Percentiles rank a stretch among this genome's conserved stretches.
Evolutionary conservation across 2,329 filamentous ascomycete genomes (phyloP).

Genomic region (Ophiocordyceps camponoti-leonardi): DNA sequence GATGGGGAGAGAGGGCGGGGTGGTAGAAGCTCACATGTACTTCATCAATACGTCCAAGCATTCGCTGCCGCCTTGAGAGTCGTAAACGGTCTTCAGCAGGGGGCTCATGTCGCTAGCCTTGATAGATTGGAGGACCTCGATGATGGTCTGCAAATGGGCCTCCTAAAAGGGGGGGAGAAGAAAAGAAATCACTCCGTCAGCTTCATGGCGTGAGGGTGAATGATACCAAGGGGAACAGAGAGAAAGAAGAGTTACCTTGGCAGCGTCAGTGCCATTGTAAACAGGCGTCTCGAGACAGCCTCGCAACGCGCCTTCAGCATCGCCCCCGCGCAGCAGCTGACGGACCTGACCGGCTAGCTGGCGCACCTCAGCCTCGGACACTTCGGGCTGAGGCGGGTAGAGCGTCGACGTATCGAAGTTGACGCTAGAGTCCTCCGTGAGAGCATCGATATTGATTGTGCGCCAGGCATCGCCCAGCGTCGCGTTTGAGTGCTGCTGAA

Average conservation of each 20-base stretch:
- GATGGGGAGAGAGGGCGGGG: background rate
- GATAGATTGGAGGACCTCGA: slow-evolving; percentile 90
- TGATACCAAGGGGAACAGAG: background rate
- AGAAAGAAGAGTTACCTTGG: slow-evolving; percentile 24
- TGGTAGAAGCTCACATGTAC: slow-evolving; percentile 54
- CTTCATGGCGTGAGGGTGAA: background rate
- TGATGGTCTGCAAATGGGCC: slow-evolving; percentile 69
- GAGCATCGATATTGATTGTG: slow-evolving; percentile 85
- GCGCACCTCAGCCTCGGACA: slow-evolving; percentile 34
- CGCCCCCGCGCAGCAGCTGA: slow-evolving; percentile 72
- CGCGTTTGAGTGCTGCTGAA: slow-evolving; percentile 44
- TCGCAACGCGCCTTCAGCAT: slow-evolving; percentile 71
- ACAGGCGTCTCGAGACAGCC: slow-evolving; percentile 75
- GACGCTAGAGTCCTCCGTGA: slow-evolving; percentile 73
- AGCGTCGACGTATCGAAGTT: slow-evolving; percentile 87
- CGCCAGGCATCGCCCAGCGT: slow-evolving; percentile 53
- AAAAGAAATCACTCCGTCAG: background rate
- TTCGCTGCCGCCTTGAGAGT: slow-evolving; percentile 63
- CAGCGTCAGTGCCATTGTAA: slow-evolving; percentile 41
- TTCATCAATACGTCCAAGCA: slow-evolving; percentile 91
- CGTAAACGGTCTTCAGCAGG: slow-evolving; percentile 67
- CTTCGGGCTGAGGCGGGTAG: slow-evolving; percentile 57
- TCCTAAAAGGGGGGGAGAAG: slow-evolving; percentile 36
- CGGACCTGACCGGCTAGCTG: slow-evolving; percentile 20
- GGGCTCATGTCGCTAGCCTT: slow-evolving; percentile 91